Base-by-base conservation (phyloP, 257 asterid species). In the Jacaranda mimosifolia region DNA sequence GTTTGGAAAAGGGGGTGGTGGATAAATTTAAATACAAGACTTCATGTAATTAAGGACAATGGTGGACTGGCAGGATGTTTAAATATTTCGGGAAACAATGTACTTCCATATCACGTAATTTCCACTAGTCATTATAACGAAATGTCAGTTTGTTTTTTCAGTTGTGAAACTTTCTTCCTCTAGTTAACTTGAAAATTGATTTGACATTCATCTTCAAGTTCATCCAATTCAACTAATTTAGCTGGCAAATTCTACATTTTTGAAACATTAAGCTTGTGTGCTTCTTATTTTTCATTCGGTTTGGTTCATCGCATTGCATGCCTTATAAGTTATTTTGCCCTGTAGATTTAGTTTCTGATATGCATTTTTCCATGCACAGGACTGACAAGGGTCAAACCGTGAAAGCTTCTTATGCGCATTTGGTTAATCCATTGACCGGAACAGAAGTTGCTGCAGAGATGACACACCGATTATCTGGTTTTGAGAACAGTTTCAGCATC, bases 391-490 rank as follows among this genome's bases (percentile, higher is more conserved):
- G 98, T 46, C 92, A 90, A 77, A 81, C 96, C 1, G 83, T 91
- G 86, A 93, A 86, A 89, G 97, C 92, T 59, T 91, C 97, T 12
- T 93, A 91, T 21, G 85, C 85, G 32, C 98, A 91, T 70, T 73
- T 81, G 35, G 82, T 93, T 19, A 82, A 86, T 74, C 87, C 90
- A 7, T 15, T 45, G 63, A 89, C 76, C 4, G 96, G 96, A 68
- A 90, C 92, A 19, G 95, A 91, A 80, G 92, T 93, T 72, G 97
- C 90, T 32, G 93, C 94, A 8, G 97, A 90, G 83, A 90, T 93
- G 98, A 85, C 85, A 1, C 97, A 90, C 83, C 87, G 96, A 81
- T 80, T 77, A 78, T 88, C 85, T 1, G 49, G 78, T 63, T 86
- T 75, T 8, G 86, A 82, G 77, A 91, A 93, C 81, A 90, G 96